Percentiles rank a stretch among this genome's conserved stretches.
These are phyloP conservation scores for Euryodendron excelsum DNA, from an alignment of 148 eudicot genomes.

Conservation along the genomic window DNA sequence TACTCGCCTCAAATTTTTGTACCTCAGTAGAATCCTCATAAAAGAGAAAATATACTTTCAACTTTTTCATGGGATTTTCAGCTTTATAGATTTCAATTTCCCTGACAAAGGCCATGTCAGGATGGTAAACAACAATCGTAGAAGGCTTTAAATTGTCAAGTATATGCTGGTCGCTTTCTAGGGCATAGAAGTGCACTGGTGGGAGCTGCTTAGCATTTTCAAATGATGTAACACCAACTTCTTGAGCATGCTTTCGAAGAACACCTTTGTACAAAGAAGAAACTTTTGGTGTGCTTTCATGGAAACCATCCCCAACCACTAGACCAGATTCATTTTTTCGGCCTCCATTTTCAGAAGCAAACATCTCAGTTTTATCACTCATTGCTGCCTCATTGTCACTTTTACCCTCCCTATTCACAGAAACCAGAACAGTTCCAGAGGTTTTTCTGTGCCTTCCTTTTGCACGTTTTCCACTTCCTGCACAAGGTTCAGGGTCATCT, in stretches of 20 bases:
- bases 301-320: constrained; percentile 18
- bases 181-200: constrained; percentile 78
- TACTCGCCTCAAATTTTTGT: constrained; percentile 90
- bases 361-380: constrained; percentile 25
- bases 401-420: constrained; percentile 29
- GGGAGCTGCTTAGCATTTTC: constrained; percentile 46
- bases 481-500: constrained; percentile 33
- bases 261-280: constrained; percentile 25
- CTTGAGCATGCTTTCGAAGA: constrained; percentile 52
- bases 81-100: constrained; percentile 91
- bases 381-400: constrained; percentile 21
- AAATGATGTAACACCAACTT: constrained; percentile 21
- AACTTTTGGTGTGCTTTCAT: constrained; percentile 21
- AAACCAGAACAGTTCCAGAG: constrained; percentile 15
- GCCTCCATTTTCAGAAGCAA: constrained; percentile 28
- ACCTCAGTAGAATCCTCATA: constrained; percentile 97
- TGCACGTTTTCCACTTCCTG: constrained; percentile 26
- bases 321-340: constrained; percentile 20
- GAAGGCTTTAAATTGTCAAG: constrained; percentile 87
- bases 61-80: constrained; percentile 68
- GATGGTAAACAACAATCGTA: constrained; percentile 74
- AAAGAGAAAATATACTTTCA: constrained; percentile 93
- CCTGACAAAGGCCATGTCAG: constrained; percentile 92
- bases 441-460: constrained; percentile 42
- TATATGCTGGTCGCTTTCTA: constrained; percentile 64